Evolutionary conservation across 2,329 filamentous ascomycete genomes (phyloP), one percentile per base, ranked within the genome.

Genomic region (Colletotrichum liaoningense): DNA sequence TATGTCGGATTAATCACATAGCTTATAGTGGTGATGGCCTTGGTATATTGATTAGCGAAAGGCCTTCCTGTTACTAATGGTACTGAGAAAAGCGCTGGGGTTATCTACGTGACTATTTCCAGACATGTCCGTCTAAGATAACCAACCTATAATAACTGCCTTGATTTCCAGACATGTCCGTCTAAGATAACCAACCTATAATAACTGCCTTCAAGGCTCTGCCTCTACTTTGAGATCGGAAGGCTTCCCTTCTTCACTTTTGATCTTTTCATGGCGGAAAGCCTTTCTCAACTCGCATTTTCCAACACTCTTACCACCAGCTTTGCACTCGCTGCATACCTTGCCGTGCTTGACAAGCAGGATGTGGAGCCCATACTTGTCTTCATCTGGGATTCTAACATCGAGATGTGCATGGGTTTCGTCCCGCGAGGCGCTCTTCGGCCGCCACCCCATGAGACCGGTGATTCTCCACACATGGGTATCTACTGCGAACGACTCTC

Each of bases 391-490:
- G 3, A 89, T 81, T 35, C 77, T 78, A 4, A 82, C 84, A 35
- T 89, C 86, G n/a, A 89, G 78, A 65, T 89, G 87, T 26, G 85
- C 83, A 70, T 88, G 85, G 16, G 87, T 80, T 76, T 86, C 84
- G 65, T 88, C 86, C 14, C 86, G 79, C 8, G 73, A 81, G 22
- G 81, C 85, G 22, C 73, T 74, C 24, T 72, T 66, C 0, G 87
- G 87, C 24, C 87, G 76, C 87, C 87, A 89, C 3, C 86, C 86
- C 30, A 89, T 77, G 30, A 86, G 77, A 0, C 86, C 86, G 22
- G 86, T 83, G 69, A 89, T 82, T 19, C 87, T 82, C 76, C 87
- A 83, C 1, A 89, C 87, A 64, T 89, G 87, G 0, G 87, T 89
- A 74, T 89, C 87, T 42, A 89, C 87, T 4, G 87, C 86, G 76